Conservation (phyloP, 805 yeast species). For the Starmerella powellii region DNA sequence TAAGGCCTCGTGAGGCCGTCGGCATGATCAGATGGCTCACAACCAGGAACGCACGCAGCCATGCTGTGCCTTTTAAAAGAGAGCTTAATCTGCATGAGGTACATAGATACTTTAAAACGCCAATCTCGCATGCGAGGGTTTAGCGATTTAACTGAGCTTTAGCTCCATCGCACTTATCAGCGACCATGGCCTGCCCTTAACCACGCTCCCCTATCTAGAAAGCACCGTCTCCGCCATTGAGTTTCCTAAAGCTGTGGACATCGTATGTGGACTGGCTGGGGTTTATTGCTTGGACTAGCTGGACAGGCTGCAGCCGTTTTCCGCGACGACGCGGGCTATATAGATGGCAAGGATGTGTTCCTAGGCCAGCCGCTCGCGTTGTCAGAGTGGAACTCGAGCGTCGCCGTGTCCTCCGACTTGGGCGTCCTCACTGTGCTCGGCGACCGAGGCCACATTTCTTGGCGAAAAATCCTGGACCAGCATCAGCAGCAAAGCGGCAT, state of each 20-base stretch:
- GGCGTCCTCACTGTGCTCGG: slow-evolving; percentile 22
- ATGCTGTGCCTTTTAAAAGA: no score
- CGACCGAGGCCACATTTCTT: slow-evolving; percentile 23
- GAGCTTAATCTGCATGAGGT: no score
- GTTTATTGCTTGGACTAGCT: slow-evolving; percentile 1
- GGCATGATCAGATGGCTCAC: no score
- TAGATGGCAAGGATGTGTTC: slow-evolving; percentile 27
- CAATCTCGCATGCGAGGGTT: not conserved
- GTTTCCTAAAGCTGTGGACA: not conserved
- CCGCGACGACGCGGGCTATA: slow-evolving; percentile 27
- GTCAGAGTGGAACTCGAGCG: slow-evolving; percentile 8
- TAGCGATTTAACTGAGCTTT: no score
- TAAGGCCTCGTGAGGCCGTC: not conserved
- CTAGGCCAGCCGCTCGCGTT: slow-evolving; percentile 23
- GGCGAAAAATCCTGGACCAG: slow-evolving; percentile 22
- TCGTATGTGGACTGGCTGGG: not conserved
- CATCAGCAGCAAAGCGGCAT: slow-evolving; percentile 11
- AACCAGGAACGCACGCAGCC: no score
- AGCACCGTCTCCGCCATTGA: not conserved
- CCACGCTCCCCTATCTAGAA: no score
- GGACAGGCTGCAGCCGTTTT: slow-evolving; percentile 25
- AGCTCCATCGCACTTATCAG: no score
- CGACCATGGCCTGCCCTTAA: no score
- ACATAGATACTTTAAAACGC: no score
- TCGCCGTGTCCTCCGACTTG: slow-evolving; percentile 21